Conservation (phyloP, 345 rosid species). For the Arabidopsis arenosa region DNA sequence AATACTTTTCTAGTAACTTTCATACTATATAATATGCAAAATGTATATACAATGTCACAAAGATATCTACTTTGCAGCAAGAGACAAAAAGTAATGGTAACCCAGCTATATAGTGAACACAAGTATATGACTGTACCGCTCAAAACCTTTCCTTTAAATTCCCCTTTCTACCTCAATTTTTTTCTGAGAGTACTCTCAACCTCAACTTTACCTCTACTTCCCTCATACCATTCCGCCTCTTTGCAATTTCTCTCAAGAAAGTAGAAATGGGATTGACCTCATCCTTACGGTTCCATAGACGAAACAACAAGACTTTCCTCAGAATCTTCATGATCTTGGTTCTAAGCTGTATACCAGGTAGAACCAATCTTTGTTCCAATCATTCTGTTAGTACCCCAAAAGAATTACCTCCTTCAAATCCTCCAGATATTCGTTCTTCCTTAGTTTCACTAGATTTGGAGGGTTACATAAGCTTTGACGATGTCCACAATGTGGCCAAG, state of each 20-base stretch:
- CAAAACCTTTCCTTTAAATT: slow-evolving; percentile 71
- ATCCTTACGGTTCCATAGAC: slow-evolving; percentile 49
- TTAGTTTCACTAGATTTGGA: slow-evolving; percentile 58
- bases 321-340: slow-evolving; percentile 60
- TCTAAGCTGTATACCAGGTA: slow-evolving; percentile 60
- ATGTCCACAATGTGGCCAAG: slow-evolving; percentile 65
- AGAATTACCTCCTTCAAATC: slow-evolving; percentile 42
- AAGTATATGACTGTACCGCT: slow-evolving; percentile 58
- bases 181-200: slow-evolving; percentile 47
- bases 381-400: slow-evolving; percentile 47
- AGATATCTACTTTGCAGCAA: slow-evolving; percentile 36
- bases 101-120: slow-evolving; percentile 42
- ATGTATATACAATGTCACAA: slow-evolving; percentile 38
- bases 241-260: slow-evolving; percentile 36
- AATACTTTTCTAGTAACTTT: slow-evolving; percentile 49
- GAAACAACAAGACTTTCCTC: slow-evolving; percentile 53
- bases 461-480: slow-evolving; percentile 65
- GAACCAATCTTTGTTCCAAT: slow-evolving; percentile 56
- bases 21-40: slow-evolving; percentile 31
- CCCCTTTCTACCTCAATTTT: slow-evolving; percentile 54
- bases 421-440: slow-evolving; percentile 47
- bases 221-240: slow-evolving; percentile 29
- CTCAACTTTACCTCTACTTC: slow-evolving; percentile 46
- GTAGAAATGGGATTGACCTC: slow-evolving; percentile 59
- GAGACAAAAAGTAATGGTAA: slow-evolving; percentile 42